phyloP scores from a whole-genome alignment of 2,329 filamentous ascomycete species.

The Talaromyces sp. region DNA sequence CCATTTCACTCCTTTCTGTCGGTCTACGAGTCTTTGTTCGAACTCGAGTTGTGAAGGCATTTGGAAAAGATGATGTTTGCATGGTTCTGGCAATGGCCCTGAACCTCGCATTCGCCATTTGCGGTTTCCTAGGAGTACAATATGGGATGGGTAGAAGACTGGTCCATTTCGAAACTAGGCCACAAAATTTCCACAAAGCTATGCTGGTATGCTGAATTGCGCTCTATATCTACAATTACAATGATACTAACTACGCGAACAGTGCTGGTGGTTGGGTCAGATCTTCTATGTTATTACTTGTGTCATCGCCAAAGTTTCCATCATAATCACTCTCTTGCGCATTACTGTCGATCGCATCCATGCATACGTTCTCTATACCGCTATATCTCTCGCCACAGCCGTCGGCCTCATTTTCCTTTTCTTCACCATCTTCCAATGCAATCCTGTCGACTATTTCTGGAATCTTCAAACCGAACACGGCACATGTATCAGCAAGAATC shows the following conservation, averaged over 20 bases:
- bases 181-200: constrained; percentile 24
- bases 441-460: constrained; percentile 56
- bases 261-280: constrained; percentile 56
- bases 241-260: neutral
- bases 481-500: constrained; percentile 45
- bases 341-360: constrained; percentile 51
- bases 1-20: constrained; percentile 43
- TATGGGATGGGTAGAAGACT: constrained; percentile 27
- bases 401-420: constrained; percentile 54
- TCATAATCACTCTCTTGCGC: constrained; percentile 56
- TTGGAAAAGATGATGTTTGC: constrained; percentile 4
- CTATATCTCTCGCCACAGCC: constrained; percentile 46
- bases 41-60: constrained; percentile 29
- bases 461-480: constrained; percentile 31
- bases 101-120: constrained; percentile 31
- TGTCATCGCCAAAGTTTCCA: constrained; percentile 52
- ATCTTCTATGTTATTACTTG: constrained; percentile 54
- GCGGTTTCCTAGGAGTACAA: constrained; percentile 28
- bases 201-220: constrained; percentile 24
- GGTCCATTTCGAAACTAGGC: constrained; percentile 20
- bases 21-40: constrained; percentile 47
- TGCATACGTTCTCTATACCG: constrained; percentile 48
- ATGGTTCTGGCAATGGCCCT: constrained; percentile 27
- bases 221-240: constrained; percentile 2
- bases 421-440: constrained; percentile 55